Base-by-base conservation (phyloP, 2,329 filamentous ascomycete genomes). In the Tolypocladium inflatum region DNA sequence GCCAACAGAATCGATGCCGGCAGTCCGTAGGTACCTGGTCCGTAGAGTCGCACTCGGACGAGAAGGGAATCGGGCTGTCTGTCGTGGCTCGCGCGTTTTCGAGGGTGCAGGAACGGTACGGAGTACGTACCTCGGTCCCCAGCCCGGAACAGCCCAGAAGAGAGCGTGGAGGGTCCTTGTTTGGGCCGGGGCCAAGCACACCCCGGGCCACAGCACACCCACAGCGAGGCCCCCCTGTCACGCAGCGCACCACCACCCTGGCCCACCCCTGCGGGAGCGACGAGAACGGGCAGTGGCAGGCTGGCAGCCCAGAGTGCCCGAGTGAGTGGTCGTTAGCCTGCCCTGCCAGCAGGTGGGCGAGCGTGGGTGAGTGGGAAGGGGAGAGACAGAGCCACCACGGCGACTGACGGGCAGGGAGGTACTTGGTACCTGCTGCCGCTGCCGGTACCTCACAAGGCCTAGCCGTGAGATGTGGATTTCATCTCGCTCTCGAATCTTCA, bases 401-500 rank as follows among this genome's bases (percentile, higher is more conserved):
- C 39, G 39, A n/a, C 19, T 42, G 21, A 45, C 42, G 42, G 42
- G 21, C 21, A 17, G 39, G 23, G 9, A 21, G 26, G 55, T 56
- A 56, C 55, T 26, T 37, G n/a, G 42, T 50, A 50, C 54, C 13
- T 51, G 48, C 30, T n/a, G 19, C 48, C 30, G 48, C 41, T 48
- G 41, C 39, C 54, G 23, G 30, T 19, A 23, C 54, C 41, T 45
- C 26, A 26, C 30, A 33, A 33, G 37, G 50, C 39, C 56, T 23
- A 35, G 45, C 45, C 55, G 55, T 57, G 60, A 59, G 61, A 58
- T 59, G 59, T 61, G 61, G 62, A 63, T 62, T 65, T 63, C 62
- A 64, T 63, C 62, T 65, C 61, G 58, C 62, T 63, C 62, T 64
- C 61, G 60, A 64, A 64, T 66, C 65, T 66, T 66, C 62, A 64